Evolutionary conservation across 2,329 filamentous ascomycete species (phyloP), one percentile per base, ranked within the genome.

Genomic region (Bipolaris zeicola): DNA sequence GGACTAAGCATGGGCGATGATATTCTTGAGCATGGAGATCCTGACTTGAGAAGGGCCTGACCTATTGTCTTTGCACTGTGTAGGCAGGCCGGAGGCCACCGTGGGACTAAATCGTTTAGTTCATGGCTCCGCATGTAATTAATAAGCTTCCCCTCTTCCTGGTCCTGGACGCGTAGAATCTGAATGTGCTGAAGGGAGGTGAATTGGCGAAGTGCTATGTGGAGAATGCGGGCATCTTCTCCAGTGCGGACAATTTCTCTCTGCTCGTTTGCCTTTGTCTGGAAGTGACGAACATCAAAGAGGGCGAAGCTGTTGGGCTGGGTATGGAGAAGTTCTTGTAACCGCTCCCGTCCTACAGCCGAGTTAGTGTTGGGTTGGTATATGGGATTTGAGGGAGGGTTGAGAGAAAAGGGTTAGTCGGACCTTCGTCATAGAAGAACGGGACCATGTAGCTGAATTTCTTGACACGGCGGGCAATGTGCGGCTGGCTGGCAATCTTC

Each of bases 1-100:
- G 86, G 84, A 62, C 85, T 87, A 57, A 89, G 81, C 74, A 86
- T 85, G 1, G 86, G 85, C 5, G 83, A 84, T 8, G 84, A 84
- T 65, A 89, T 88, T 28, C 85, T 81, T 41, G 83, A 83, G 52
- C 83, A 83, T 20, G 82, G 80, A 33, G 85, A 85, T 54, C 79
- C 76, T 0, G 85, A 83, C 31, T 81, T 78, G 41, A 87, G 72
- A 3, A 89, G 75, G 3, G 87, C 85, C 18, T 80, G 74, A 6
- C 83, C 82, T 22, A 89, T 79, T 2, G 82, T 87, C 57, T 80
- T 82, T 5, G 85, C 81, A 31, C 84, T 85, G 66, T 87, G 85
- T 10, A 83, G 81, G 65, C 85, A 89, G 16, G 87, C 87, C 13
- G 81, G 79, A 41, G 83, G 82, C 87, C 87, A 89, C 61, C 82